Base-by-base conservation (phyloP, 2,329 filamentous ascomycete genomes). In the Nemania diffusa region DNA sequence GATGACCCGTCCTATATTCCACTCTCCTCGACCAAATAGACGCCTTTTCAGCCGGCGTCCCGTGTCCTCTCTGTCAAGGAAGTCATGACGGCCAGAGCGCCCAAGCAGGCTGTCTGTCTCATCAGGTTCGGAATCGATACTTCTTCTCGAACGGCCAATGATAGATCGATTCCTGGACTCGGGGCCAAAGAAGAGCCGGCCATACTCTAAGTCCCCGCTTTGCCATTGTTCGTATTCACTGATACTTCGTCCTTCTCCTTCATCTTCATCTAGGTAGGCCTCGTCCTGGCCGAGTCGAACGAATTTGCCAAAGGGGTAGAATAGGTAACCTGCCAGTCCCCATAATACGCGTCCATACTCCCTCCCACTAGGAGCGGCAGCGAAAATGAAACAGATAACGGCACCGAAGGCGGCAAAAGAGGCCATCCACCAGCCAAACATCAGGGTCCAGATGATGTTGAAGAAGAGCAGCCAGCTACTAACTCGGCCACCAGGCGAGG, bases 181-280 rank as follows among this genome's bases (percentile, higher is more conserved):
- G 2, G 96, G 96, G 0, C 96, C 97, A 78, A 99, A 99, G 83
- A 99, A 98, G 2, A 99, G 87, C 37, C 95, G 88, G 2, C 96
- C 96, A 78, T 98, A 94, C 79, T 99, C 96, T 37, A 99, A 87
- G 76, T 99, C 96, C 57, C 96, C 96, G 77, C 90, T 97, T 81
- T 99, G 96, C 96, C 96, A 99, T 81, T 97, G 94, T 79, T 99
- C 96, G 78, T 99, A 99, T 82, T 99, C 96, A 75, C 93, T 97
- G 76, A 99, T 97, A 81, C 94, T 98, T 76, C 96, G 90, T 22
- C 96, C 96, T 80, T 99, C 96, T 46, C 95, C 94, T 76, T 96
- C 90, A 75, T 99, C 96, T 81, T 99, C 96, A 68, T 97, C 92
- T 55, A 93, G 85, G 77, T 99, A 99, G 50, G 92, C 91, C 76